Evolutionary conservation across 192 early-diverging fungal species (phyloP), one percentile per base, ranked within the genome.

Genomic region (Podila epicladia): DNA sequence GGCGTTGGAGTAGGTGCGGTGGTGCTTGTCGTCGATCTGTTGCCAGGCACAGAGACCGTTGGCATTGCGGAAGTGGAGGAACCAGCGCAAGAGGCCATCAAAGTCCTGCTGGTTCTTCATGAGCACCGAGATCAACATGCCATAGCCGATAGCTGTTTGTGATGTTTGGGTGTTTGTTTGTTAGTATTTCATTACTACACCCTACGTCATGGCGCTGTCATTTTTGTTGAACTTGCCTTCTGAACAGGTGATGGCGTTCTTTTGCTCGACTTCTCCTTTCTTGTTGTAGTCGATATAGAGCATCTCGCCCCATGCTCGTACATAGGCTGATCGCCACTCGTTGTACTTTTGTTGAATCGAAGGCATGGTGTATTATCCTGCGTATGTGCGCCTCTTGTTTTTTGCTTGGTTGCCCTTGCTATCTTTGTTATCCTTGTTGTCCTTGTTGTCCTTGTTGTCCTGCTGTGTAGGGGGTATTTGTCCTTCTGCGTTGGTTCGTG

Each of bases 281-380:
- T 86, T 86, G 67, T 89, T 89, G 62, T 89, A 89, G 73, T 85
- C 86, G 35, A 89, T 68, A 41, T 89, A 89, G 38, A 76, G 59
- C 22, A 84, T 72, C 31, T 85, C 85, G 24, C 75, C 71, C 77
- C 85, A 89, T 9, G 82, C 50, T 38, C 87, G 82, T 24, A 89
- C 70, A 35, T 89, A 89, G 17, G 24, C 71, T 19, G 65, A 32
- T 59, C 77, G 70, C 77, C 77, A 80, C n/a, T 72, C 62, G n/a
- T 29, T 9, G 58, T 80, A 80, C 49, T 73, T 80, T 64, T 73
- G 65, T 49, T 73, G 66, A 50, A 73, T 60, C 9, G 77, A 69
- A 13, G 77, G 77, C 77, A 80, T 80, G 37, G 6, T 60, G 37
- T n/a, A n/a, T 1, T 60, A 45, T 41, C 29, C 15, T 68, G 12